Evolutionary conservation across 2,329 filamentous ascomycete species (phyloP).

Genomic region (Pseudogymnoascus sp.): DNA sequence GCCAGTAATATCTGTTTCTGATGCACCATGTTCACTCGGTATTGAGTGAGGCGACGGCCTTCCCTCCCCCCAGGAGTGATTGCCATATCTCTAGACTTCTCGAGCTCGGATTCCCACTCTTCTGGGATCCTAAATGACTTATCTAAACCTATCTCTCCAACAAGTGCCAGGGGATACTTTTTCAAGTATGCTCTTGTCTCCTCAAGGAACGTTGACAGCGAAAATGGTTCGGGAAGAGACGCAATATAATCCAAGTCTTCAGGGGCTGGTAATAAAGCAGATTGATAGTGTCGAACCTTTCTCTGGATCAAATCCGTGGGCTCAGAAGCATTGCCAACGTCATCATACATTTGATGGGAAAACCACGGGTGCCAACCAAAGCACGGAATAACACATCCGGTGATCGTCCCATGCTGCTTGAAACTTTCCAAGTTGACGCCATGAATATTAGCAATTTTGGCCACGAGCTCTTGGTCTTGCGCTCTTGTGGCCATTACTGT

Average conservation of each 20-base stretch:
- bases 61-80: conserved; percentile 65
- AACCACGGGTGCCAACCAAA: conserved; percentile 91
- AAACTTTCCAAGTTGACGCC: conserved; percentile 32
- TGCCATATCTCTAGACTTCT: conserved; percentile 35
- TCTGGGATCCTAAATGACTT: conserved; percentile 67
- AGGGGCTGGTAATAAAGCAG: conserved; percentile 53
- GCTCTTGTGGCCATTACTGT: conserved; percentile 71
- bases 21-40: conserved; percentile 60
- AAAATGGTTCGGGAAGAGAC: conserved; percentile 50
- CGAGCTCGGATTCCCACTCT: conserved; percentile 38
- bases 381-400: conserved; percentile 52
- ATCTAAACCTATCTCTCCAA: conserved; percentile 74
- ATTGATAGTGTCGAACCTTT: conserved; percentile 54
- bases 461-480: conserved; percentile 68
- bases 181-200: conserved; percentile 49
- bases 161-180: conserved; percentile 53
- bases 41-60: conserved; percentile 57
- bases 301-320: conserved; percentile 20
- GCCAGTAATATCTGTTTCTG: conserved; percentile 58
- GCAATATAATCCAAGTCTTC: conserved; percentile 37
- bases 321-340: conserved; percentile 29
- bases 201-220: conserved; percentile 50
- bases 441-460: conserved; percentile 47
- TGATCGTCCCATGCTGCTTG: conserved; percentile 9
- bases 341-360: conserved; percentile 65